Evolutionary conservation across 1,284 basidiomycete genomes (phyloP).

Genomic region (Austroboletus novae-zelandiae): DNA sequence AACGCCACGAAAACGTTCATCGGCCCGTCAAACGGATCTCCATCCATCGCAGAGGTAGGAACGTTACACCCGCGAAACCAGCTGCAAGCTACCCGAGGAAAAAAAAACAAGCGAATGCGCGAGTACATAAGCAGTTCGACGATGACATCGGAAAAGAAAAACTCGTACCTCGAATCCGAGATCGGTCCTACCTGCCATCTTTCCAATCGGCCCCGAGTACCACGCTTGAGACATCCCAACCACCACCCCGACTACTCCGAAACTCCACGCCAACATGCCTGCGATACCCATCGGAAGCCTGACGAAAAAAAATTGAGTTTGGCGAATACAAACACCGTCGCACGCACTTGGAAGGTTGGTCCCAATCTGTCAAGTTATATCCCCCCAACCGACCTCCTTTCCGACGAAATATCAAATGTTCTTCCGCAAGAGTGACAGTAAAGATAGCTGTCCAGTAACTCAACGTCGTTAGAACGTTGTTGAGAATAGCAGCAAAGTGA

Average conservation of each 20-base stretch:
- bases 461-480: conserved; percentile 52
- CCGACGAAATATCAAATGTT: conserved; percentile 56
- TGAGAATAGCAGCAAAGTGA: conserved; percentile 57
- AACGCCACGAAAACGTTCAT: conserved; percentile 14
- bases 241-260: conserved; percentile 47
- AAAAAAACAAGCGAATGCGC: background rate
- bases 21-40: conserved; percentile 44
- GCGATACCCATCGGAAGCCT: conserved; percentile 57
- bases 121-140: no score
- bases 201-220: conserved; percentile 53
- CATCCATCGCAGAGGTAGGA: conserved; percentile 41
- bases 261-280: conserved; percentile 47
- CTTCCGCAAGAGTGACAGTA: conserved; percentile 54
- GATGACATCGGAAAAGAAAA: background rate
- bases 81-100: conserved; percentile 38
- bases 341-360: conserved; percentile 35
- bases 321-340: conserved; percentile 19
- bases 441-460: conserved; percentile 67
- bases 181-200: conserved; percentile 45
- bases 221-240: conserved; percentile 50
- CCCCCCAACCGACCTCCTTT: conserved; percentile 43
- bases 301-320: no score
- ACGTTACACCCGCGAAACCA: conserved; percentile 40
- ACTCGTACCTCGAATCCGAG: conserved; percentile 52
- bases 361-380: conserved; percentile 57